Evolutionary conservation across 306 rosid species (phyloP).

Genomic region (Castanopsis chinensis): DNA sequence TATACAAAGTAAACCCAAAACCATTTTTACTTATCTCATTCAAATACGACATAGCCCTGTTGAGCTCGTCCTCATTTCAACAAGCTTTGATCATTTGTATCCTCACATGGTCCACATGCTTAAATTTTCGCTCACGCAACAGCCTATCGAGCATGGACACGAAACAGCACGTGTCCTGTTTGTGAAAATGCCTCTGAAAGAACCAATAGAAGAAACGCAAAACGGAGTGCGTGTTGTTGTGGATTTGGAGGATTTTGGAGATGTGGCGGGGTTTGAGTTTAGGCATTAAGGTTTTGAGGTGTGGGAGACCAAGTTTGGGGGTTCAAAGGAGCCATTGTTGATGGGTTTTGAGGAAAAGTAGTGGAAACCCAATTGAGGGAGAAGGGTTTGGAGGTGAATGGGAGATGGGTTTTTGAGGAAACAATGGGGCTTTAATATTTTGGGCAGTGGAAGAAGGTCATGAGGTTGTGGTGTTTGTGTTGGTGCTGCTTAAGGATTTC

Average conservation of each 20-base stretch:
- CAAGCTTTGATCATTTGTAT: slow-evolving; percentile 42
- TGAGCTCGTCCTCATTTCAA: slow-evolving; percentile 29
- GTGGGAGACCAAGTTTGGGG: slow-evolving; percentile 21
- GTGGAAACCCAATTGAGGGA: slow-evolving; percentile 22
- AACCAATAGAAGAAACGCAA: slow-evolving; percentile 47
- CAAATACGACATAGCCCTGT: slow-evolving; percentile 27
- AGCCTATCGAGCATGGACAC: slow-evolving; percentile 38
- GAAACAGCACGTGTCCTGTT: slow-evolving; percentile 33
- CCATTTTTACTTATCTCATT: slow-evolving; percentile 18
- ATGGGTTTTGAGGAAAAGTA: not conserved
- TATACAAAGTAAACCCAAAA: slow-evolving; percentile 39
- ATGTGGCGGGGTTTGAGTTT: slow-evolving; percentile 24
- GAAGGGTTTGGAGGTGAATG: slow-evolving; percentile 4
- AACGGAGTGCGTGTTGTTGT: slow-evolving; percentile 25
- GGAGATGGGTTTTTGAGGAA: slow-evolving; percentile 26
- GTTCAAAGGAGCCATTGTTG: too few relatives aligned
- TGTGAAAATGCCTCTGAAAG: slow-evolving; percentile 18
- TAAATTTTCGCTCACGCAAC: slow-evolving; percentile 21
- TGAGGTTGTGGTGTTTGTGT: too few relatives aligned
- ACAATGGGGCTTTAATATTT: slow-evolving; percentile 25
- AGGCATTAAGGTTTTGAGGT: slow-evolving; percentile 24
- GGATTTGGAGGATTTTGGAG: slow-evolving; percentile 26
- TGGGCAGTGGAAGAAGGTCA: too few relatives aligned
- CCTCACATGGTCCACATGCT: slow-evolving; percentile 37
- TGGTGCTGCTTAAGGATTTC: too few relatives aligned